Base-by-base conservation (phyloP, 495 filamentous ascomycete species). In the Immersiella caudata region DNA sequence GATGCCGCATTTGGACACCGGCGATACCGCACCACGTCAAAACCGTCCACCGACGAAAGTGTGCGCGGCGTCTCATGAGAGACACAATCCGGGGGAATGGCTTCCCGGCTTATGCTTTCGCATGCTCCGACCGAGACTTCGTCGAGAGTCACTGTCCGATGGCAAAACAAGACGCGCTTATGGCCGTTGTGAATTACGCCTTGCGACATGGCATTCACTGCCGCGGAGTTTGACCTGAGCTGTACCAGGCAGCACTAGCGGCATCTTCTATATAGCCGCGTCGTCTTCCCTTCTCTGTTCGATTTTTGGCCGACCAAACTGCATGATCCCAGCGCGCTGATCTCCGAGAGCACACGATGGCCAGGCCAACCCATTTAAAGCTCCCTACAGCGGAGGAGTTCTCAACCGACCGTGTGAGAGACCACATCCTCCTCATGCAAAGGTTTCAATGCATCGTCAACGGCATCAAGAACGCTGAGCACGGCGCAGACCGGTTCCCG, bases 371-470 rank as follows among this genome's bases (percentile, higher is more conserved):
- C 14, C 40, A 46, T 18, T 12, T 46, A 18, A 35, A 27, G 25
- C 5, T 11, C n/a, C 21, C 33, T 16, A 2, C 18, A 7, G 3
- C 25, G 0, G 36, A 18, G 22, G 20, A 52, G 21, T 51, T 21
- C 20, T 11, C 18, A 29, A 33, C 61, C 20, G 24, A 52, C 40
- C 24, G 12, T 11, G 20, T 0, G 9, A 24, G 50, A 46, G 46
- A 33, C 26, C 61, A 63, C 61, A 5, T 63, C 61, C 22, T 18
- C 12, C 24, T 63, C 8, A 63, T 63, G 46, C 61, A 46, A 9
- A 40, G 61, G 24, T 63, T 54, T 25, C 40, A 63, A 3, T 8
- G 24, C 40, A 50, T 63, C 61, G 25, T 63, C n/a, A 22, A 54
- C 40, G 40, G 50, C 9, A n/a, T 63, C 61, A 50, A 51, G 18